Base-by-base conservation (phyloP, 345 rosid species). In the Populus pruinosa region DNA sequence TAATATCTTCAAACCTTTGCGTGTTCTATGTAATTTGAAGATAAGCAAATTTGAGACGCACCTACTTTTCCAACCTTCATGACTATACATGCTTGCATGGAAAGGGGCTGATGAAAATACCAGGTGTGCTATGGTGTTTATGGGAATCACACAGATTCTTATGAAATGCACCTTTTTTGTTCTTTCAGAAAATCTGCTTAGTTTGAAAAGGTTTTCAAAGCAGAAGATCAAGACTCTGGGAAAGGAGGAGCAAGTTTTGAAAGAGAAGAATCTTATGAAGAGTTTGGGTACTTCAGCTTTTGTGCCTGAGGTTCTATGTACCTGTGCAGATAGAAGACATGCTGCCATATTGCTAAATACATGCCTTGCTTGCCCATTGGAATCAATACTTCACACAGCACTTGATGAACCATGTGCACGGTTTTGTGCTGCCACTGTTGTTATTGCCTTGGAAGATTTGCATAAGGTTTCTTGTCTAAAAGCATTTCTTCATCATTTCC, bases 191-290 rank as follows among this genome's bases (percentile, higher is more conserved):
- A 86, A 73, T 75, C 33, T 87, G 82, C 88, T 90, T 55, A 90
- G 91, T 87, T 86, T 93, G 90, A 95, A 91, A 87, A 90, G 99
- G 80, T 95, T 84, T 83, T 90, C 91, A 47, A 95, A 90, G 91
- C 86, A 87, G 81, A 90, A 87, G 90, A 88, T 95, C 68, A 91
- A 90, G 77, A 86, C 69, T 65, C 81, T 93, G 77, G 96, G 97
- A 74, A 95, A 91, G 89, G 99, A 93, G 87, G 90, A 88, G 65
- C 96, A 89, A 78, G 98, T 93, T 72, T 83, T 89, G 74, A 90
- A 85, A 76, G 99, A 95, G 85, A 89, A 90, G 90, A 86, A 88
- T 85, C 81, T 95, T 84, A 87, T 95, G 90, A 91, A 86, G 88
- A 86, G 80, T 67, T 67, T 90, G 79, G 77, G 82, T 56, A 82